Conservation (phyloP, 75 land plant genomes). For the Chamaecyparis obtusa region DNA sequence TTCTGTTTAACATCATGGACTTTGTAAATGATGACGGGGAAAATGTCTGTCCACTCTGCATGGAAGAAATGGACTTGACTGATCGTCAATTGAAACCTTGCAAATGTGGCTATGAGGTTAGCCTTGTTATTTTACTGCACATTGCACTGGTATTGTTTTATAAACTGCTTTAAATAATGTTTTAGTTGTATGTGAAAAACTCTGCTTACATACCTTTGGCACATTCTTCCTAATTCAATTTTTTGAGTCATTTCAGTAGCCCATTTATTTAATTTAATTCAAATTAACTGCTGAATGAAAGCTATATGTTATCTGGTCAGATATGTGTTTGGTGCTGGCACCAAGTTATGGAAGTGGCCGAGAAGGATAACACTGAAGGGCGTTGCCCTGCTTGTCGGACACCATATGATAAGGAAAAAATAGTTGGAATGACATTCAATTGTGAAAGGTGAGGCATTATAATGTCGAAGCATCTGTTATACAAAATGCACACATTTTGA, state of each 20-base stretch:
- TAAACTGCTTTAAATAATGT: background rate
- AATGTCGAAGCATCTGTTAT: background rate
- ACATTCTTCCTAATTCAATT: background rate
- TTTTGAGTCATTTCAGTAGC: background rate
- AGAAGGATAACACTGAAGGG: conserved; percentile 78
- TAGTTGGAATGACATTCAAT: conserved; percentile 58
- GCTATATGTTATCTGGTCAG: conserved; percentile 22
- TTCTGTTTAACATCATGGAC: background rate
- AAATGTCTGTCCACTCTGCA: conserved; percentile 71
- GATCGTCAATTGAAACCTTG: conserved; percentile 91
- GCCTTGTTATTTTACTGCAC: background rate
- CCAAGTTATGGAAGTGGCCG: conserved; percentile 80
- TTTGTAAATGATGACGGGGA: conserved; percentile 67
- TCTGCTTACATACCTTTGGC: background rate
- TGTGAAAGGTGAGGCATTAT: conserved; percentile 48
- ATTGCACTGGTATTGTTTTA: background rate
- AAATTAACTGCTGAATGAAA: background rate
- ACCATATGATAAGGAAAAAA: conserved; percentile 83
- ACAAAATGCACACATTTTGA: background rate
- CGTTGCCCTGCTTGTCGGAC: conserved; percentile 85
- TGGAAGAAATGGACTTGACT: conserved; percentile 89
- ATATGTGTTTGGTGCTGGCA: conserved; percentile 97
- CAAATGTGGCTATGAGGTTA: conserved; percentile 89
- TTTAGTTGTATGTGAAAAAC: background rate
- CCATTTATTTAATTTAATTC: background rate